Conservation (phyloP, 148 eudicot genomes). For the Limonium bicolor region DNA sequence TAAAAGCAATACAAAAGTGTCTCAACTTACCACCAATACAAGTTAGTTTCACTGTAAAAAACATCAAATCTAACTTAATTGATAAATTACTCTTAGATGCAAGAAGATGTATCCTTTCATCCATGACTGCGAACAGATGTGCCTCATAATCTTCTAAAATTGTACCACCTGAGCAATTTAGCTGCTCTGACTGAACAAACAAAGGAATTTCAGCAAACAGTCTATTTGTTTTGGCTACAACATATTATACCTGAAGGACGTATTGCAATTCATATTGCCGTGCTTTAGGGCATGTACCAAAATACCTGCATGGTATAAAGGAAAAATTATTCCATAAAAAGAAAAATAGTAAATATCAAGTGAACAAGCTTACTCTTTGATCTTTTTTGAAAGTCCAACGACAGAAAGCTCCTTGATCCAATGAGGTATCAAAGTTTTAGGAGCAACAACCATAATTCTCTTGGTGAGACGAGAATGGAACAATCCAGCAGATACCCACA, state of each 20-base stretch:
- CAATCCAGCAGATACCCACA: constrained; percentile 81
- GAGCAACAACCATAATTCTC: constrained; percentile 81
- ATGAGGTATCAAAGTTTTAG: constrained; percentile 87
- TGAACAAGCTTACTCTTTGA: constrained; percentile 61
- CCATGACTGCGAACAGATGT: no score
- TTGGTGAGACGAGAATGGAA: constrained; percentile 55
- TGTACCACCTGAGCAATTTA: no score
- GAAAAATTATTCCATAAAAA: not conserved
- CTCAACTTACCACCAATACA: no score
- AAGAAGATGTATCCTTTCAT: no score
- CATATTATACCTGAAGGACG: constrained; percentile 64
- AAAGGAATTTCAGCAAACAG: no score
- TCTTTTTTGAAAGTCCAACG: constrained; percentile 63
- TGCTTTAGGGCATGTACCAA: constrained; percentile 44
- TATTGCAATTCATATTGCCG: constrained; percentile 87
- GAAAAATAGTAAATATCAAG: not conserved
- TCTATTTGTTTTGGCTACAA: no score
- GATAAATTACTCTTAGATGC: no score
- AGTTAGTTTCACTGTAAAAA: no score
- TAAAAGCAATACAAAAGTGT: no score
- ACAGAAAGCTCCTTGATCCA: constrained; percentile 83
- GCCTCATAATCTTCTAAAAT: no score
- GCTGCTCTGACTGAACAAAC: no score
- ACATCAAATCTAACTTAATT: no score
- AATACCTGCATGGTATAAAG: constrained; percentile 41